These are phyloP conservation scores for Aspergillus saccharolyticus DNA, from an alignment of 495 filamentous ascomycete species.

Conservation along the genomic window DNA sequence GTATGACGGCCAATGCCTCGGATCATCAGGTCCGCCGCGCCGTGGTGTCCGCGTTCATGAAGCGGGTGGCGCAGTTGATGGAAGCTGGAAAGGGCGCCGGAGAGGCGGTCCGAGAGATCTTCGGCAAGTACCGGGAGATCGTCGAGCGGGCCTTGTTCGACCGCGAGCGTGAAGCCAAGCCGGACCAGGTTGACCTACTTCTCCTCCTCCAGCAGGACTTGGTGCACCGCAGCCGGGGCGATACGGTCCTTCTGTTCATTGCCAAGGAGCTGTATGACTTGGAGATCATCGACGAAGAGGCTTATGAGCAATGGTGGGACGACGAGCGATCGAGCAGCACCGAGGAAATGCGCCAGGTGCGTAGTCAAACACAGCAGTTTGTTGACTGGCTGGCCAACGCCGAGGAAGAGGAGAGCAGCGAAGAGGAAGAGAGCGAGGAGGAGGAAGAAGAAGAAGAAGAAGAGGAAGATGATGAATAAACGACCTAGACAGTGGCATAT, in stretches of 20 bases:
- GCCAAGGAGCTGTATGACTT: conserved; percentile 76
- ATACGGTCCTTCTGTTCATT: conserved; percentile 65
- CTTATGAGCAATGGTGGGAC: conserved; percentile 82
- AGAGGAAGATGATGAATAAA: conserved; percentile 23
- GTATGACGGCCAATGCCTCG: conserved; percentile 83
- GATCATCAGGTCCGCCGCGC: conserved; percentile 83
- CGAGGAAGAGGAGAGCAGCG: conserved; percentile 72
- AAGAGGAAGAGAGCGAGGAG: conserved; percentile 56
- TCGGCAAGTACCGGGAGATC: conserved; percentile 51
- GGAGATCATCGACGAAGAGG: conserved; percentile 87
- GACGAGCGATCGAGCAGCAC: conserved; percentile 58
- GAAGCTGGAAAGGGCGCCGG: conserved; percentile 52
- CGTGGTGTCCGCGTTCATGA: conserved; percentile 77
- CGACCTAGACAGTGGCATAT: background rate
- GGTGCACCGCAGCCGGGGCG: conserved; percentile 51
- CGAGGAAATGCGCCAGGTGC: conserved; percentile 64
- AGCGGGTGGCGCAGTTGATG: conserved; percentile 69
- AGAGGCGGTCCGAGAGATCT: conserved; percentile 61
- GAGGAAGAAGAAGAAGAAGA: conserved; percentile 33
- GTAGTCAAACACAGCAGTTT: conserved; percentile 67
- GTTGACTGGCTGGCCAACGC: conserved; percentile 83
- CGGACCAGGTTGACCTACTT: conserved; percentile 80
- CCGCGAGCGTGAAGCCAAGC: conserved; percentile 50
- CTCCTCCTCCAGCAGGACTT: conserved; percentile 77
- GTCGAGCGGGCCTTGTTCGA: conserved; percentile 57